These are phyloP conservation scores for Fusarium clavum DNA, from an alignment of 2,329 filamentous ascomycete genomes.

Conservation along the genomic window DNA sequence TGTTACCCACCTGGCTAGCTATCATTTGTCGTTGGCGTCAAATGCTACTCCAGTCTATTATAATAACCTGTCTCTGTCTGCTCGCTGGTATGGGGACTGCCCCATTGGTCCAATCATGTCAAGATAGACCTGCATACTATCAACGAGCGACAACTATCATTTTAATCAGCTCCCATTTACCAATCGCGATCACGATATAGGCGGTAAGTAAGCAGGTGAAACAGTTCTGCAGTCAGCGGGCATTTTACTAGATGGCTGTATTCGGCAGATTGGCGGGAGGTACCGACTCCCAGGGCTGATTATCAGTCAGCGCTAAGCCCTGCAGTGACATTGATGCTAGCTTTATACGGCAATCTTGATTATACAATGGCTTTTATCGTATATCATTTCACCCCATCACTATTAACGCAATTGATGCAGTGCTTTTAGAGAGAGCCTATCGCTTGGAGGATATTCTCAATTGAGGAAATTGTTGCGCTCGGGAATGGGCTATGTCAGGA, in stretches of 20 bases:
- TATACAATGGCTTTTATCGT: not conserved
- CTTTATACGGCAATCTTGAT: not conserved
- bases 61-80: accelerated
- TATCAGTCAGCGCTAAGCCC: not conserved
- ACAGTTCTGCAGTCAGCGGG: not conserved
- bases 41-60: not conserved
- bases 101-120: not conserved
- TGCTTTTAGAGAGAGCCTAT: too few species aligned
- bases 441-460: not conserved
- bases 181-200: too few species aligned
- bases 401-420: not conserved
- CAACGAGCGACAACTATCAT: too few species aligned
- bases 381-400: not conserved
- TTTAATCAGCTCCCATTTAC: too few species aligned
- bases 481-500: not conserved
- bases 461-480: not conserved
- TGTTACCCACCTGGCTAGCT: too few species aligned
- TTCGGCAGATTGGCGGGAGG: not conserved
- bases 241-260: not conserved
- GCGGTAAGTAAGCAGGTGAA: not conserved
- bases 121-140: too few species aligned
- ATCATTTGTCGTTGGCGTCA: accelerated
- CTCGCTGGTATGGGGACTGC: not conserved
- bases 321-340: not conserved
- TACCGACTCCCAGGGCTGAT: not conserved